Base-by-base conservation (phyloP, 768 basidiomycete genomes). In the Amylocystis lapponica region DNA sequence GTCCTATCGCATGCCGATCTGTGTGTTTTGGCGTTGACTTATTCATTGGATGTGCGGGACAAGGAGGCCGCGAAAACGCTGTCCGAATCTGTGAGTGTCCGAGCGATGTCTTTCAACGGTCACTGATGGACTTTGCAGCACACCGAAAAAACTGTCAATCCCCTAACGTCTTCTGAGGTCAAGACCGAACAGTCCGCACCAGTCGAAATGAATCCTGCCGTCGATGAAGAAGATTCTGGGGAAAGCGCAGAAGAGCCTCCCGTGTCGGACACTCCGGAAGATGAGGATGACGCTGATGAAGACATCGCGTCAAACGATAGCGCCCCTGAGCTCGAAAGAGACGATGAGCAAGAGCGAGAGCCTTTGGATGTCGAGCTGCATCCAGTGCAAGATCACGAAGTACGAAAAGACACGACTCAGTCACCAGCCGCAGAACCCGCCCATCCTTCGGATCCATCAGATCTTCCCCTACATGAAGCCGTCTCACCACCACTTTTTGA, bases 1-100 rank as follows among this genome's bases (percentile, higher is more conserved):
- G 94, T 92, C 36, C 72, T 99, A 29, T 96, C 92, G 12, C 78
- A 84, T 62, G 75, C 93, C 12, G 96, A 99, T 80, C 62, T 99
- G 31, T 83, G 86, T 54, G 81, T 98, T 27, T 66, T 98, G 38
- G 95, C 96, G 1, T 69, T 99, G 53, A 91, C 93, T 5, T 82
- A 87, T 58, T 74, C 81, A 19, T 66, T 95, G 43, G 79, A 90
- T 53, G 68, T 79, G 42, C 71, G 72, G 58, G 74, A 60, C 43
- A 66, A 64, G 47, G 52, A 64, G 31, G 51, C 58, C 31, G 50
- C 56, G 33, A 43, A 58, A 41, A 31, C 41, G n/a, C n/a, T n/a
- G n/a, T n/a, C n/a, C n/a, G n/a, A n/a, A n/a, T n/a, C n/a, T n/a
- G n/a, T n/a, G n/a, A n/a, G n/a, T n/a, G n/a, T n/a, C n/a, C n/a